Conservation (phyloP, 352 stramenopile genomes). For the Paralagenidium karlingii region DNA sequence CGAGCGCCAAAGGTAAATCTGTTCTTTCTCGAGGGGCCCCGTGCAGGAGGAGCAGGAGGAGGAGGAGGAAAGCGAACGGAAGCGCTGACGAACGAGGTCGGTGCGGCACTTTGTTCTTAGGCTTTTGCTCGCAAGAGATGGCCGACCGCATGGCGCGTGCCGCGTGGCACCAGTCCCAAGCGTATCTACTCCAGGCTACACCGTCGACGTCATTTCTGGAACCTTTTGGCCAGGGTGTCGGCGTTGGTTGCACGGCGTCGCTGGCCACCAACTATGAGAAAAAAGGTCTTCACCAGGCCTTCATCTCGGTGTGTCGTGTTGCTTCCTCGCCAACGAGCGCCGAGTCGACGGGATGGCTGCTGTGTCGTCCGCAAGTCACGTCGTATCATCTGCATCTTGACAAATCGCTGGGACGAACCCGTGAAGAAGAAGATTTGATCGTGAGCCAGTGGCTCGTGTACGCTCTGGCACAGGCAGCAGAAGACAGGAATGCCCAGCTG, state of each 20-base stretch:
- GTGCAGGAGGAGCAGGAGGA: conserved; percentile 1
- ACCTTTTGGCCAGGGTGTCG: conserved; percentile 24
- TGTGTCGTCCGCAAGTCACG: conserved; percentile 10
- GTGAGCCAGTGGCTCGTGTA: conserved; percentile 62
- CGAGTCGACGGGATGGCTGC: conserved; percentile 5
- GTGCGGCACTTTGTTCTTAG: no score
- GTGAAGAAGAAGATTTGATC: conserved; percentile 49
- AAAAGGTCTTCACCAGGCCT: conserved; percentile 47
- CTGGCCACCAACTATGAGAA: conserved; percentile 50
- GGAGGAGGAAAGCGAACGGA: conserved; percentile 4
- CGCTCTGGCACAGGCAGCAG: conserved; percentile 27
- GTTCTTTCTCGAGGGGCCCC: no score
- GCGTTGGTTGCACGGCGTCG: conserved; percentile 60
- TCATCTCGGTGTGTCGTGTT: conserved; percentile 43
- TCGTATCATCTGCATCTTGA: conserved; percentile 56
- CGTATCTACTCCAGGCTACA: conserved; percentile 19
- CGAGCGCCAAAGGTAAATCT: background rate
- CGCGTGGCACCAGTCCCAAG: conserved; percentile 29
- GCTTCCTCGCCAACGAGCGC: conserved; percentile 1
- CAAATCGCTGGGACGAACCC: conserved; percentile 38
- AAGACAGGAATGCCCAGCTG: no score
- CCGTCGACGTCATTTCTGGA: conserved; percentile 9
- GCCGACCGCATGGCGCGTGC: conserved; percentile 46
- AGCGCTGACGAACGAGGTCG: conserved; percentile 8
- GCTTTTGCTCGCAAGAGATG: conserved; percentile 44